phyloP scores from a whole-genome alignment of 1,139 yeast genomes.

The Groenewaldozyma sp. region DNA sequence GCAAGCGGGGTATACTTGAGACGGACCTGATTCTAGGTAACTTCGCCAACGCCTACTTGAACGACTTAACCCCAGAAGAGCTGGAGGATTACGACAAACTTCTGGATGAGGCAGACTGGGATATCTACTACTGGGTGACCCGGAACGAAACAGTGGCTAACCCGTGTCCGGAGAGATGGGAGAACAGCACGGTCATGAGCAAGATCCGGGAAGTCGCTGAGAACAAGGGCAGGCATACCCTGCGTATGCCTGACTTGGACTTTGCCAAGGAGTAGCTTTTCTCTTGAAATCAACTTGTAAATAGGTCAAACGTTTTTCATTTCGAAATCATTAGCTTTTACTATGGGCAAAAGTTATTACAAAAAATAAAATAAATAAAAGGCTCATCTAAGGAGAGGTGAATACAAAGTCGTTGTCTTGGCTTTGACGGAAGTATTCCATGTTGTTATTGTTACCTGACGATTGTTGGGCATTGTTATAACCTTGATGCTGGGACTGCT shows the following conservation, averaged over 20 bases:
- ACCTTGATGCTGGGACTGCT: too few species aligned
- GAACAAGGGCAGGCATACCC: constrained; percentile 60
- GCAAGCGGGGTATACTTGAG: constrained; percentile 93
- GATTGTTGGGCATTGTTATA: too few species aligned
- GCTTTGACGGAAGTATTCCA: too few species aligned
- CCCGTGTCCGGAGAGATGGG: constrained; percentile 84
- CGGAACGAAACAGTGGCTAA: constrained; percentile 58
- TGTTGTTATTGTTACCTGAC: too few species aligned
- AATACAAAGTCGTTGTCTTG: not conserved
- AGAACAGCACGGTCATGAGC: constrained; percentile 51
- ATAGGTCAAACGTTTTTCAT: too few species aligned
- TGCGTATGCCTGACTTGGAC: constrained; percentile 73
- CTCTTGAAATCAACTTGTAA: constrained; percentile 2
- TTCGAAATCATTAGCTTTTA: too few species aligned
- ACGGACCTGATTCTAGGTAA: constrained; percentile 78
- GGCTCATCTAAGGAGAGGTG: not conserved
- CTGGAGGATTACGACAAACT: constrained; percentile 78
- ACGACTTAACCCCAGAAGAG: constrained; percentile 51
- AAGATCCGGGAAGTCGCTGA: constrained; percentile 65
- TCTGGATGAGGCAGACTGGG: constrained; percentile 96
- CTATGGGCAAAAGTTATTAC: too few species aligned
- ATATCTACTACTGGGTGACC: constrained; percentile 96
- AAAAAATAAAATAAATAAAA: too few species aligned
- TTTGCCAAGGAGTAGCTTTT: too few species aligned
- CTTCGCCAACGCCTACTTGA: constrained; percentile 70